A percentile compares a stretch with the other conserved stretches of the same genome.
These are phyloP conservation scores for Saccharomyces uvarum DNA, from an alignment of 1,139 yeast species.

Conservation along the genomic window DNA sequence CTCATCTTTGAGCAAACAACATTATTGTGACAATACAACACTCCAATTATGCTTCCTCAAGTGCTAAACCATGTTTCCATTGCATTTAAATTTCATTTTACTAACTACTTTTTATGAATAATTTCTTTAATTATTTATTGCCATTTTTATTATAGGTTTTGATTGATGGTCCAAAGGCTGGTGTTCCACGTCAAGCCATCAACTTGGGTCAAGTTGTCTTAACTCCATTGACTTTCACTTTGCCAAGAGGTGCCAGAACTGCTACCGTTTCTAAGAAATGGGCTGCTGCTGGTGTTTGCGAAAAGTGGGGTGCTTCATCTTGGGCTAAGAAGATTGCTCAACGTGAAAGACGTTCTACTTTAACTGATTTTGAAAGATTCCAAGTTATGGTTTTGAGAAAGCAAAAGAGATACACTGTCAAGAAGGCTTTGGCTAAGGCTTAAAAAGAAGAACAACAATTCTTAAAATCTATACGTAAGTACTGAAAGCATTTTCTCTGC, in stretches of 20 bases:
- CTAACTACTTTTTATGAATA: not conserved
- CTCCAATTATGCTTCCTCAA: not conserved
- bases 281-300: constrained; percentile 81
- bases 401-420: constrained; percentile 92
- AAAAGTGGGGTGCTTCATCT: constrained; percentile 86
- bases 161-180: constrained; percentile 88
- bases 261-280: constrained; percentile 83
- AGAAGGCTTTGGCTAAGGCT: constrained; percentile 87
- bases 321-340: constrained; percentile 98
- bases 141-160: constrained; percentile 47
- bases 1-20: not conserved
- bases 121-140: not conserved
- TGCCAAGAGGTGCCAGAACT: constrained; percentile 94
- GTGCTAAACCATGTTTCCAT: not conserved
- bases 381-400: constrained; percentile 95
- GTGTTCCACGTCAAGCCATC: constrained; percentile 86
- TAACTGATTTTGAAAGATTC: constrained; percentile 98
- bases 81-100: not conserved
- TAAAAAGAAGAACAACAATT: constrained; percentile 28
- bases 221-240: constrained; percentile 82
- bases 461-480: not conserved
- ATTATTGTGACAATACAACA: not conserved
- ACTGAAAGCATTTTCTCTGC: not conserved
- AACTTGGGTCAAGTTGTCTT: constrained; percentile 80
- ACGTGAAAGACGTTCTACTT: constrained; percentile 84